Percentiles rank a stretch among this genome's conserved stretches.
These are phyloP conservation scores for Colletotrichum sp. DNA, from an alignment of 2,329 filamentous ascomycete genomes.

Conservation along the genomic window DNA sequence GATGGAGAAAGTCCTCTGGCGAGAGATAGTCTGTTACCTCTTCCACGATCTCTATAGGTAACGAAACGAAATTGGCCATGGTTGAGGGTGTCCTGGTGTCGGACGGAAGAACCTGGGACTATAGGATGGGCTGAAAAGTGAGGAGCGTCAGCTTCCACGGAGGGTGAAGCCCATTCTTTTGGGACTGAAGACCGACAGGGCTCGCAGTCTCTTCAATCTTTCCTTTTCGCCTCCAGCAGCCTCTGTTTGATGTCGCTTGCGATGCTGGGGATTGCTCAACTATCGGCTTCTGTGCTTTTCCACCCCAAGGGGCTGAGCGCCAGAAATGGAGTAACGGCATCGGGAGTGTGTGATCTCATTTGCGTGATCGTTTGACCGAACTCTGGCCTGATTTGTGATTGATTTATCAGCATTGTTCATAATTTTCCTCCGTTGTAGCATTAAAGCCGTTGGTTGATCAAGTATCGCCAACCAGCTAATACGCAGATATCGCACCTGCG, in stretches of 20 bases:
- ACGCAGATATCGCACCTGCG: too few species aligned
- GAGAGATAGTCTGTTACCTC: neutral
- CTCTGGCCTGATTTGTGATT: too few species aligned
- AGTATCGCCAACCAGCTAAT: too few species aligned
- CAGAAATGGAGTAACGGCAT: neutral
- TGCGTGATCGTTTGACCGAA: neutral
- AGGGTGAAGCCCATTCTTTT: neutral
- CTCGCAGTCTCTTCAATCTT: neutral
- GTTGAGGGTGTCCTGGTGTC: neutral
- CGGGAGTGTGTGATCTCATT: neutral
- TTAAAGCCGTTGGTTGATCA: too few species aligned
- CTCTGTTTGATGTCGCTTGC: neutral
- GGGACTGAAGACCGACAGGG: neutral
- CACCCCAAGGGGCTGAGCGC: neutral
- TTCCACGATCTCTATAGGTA: neutral
- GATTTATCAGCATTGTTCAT: too few species aligned
- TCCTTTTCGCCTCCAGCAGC: neutral
- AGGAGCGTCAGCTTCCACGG: neutral
- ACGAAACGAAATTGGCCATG: neutral
- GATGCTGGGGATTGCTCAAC: neutral
- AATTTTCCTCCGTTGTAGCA: too few species aligned
- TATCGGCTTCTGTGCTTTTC: neutral
- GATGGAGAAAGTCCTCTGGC: neutral
- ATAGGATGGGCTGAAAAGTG: neutral
- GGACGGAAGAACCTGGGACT: neutral